Evolutionary conservation across 2,329 filamentous ascomycete species (phyloP).

Genomic region (Fusarium praegraminearum): DNA sequence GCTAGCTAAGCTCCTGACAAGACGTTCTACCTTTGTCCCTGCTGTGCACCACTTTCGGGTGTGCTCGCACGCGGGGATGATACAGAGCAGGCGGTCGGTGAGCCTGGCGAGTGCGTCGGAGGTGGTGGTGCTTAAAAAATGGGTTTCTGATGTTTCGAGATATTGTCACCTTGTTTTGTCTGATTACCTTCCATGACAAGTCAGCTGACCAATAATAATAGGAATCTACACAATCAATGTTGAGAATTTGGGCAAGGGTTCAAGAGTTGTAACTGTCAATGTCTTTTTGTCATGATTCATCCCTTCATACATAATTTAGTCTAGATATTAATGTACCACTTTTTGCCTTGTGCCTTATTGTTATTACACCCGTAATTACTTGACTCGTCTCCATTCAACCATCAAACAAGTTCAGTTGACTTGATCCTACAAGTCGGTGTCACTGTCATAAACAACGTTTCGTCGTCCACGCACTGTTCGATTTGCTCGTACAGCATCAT

Average conservation of each 20-base stretch:
- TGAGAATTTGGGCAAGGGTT: background rate
- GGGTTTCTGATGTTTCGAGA: slow-evolving; percentile 59
- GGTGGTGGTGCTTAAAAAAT: slow-evolving; percentile 60
- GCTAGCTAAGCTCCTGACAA: slow-evolving; percentile 41
- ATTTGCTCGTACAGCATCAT: slow-evolving; percentile 32
- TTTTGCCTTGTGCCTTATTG: slow-evolving; percentile 18
- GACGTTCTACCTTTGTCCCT: slow-evolving; percentile 30
- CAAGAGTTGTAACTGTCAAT: background rate
- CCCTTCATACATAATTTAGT: slow-evolving; percentile 33
- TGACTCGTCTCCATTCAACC: slow-evolving; percentile 4
- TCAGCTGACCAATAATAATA: slow-evolving; percentile 38
- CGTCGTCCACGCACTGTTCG: slow-evolving; percentile 46
- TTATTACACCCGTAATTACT: slow-evolving; percentile 9
- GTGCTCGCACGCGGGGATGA: slow-evolving; percentile 52
- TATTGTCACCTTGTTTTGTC: slow-evolving; percentile 25
- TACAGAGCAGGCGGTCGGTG: slow-evolving; percentile 40
- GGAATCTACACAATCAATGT: slow-evolving; percentile 14
- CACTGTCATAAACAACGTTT: slow-evolving; percentile 50
- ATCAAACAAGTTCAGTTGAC: background rate
- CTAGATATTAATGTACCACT: slow-evolving; percentile 37
- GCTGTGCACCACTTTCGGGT: slow-evolving; percentile 46
- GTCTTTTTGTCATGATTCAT: slow-evolving; percentile 23
- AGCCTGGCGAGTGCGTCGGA: slow-evolving; percentile 51
- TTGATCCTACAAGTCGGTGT: slow-evolving; percentile 42
- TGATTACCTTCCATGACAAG: background rate